Evolutionary conservation across 805 yeast species (phyloP).

Genomic region (Schwanniomyces yamadae): DNA sequence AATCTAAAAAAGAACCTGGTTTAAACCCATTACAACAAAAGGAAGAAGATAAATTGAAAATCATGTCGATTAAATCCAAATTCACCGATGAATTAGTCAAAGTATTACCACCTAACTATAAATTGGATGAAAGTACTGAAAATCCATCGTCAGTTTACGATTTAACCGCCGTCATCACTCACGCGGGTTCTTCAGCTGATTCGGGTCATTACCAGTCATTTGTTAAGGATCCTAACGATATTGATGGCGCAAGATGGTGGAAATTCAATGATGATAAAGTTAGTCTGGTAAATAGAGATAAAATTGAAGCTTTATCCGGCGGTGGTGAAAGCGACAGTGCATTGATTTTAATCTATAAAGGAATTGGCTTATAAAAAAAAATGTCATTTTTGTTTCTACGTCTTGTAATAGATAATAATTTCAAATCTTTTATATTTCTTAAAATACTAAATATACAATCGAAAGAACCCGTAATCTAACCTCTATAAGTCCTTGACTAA

Average conservation of each 20-base stretch:
- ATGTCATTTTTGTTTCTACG: not conserved
- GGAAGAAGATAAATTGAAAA: slow-evolving; percentile 52
- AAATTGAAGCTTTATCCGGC: slow-evolving; percentile 83
- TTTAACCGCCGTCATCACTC: slow-evolving; percentile 80
- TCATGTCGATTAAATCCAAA: slow-evolving; percentile 46
- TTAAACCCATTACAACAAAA: slow-evolving; percentile 54
- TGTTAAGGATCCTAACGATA: slow-evolving; percentile 65
- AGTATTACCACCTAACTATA: slow-evolving; percentile 37
- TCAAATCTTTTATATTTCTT: slow-evolving; percentile 6
- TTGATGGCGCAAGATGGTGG: slow-evolving; percentile 81
- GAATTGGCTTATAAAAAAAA: slow-evolving; percentile 53
- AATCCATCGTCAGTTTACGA: slow-evolving; percentile 89
- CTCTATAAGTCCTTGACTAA: slow-evolving; percentile 48
- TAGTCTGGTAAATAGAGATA: slow-evolving; percentile 70
- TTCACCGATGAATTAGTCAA: slow-evolving; percentile 48
- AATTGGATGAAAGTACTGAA: slow-evolving; percentile 50
- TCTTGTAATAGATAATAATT: slow-evolving; percentile 2
- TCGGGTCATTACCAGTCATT: slow-evolving; percentile 97
- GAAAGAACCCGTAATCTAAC: not conserved
- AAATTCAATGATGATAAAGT: slow-evolving; percentile 93
- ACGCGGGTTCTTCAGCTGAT: slow-evolving; percentile 93
- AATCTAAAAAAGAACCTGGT: slow-evolving; percentile 39
- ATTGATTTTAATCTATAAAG: slow-evolving; percentile 80
- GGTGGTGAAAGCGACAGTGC: slow-evolving; percentile 99
- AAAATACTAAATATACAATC: slow-evolving; percentile 4